Percentiles rank a stretch among this genome's conserved stretches.
Evolutionary conservation across 768 basidiomycete genomes (phyloP).

Genomic region (Mycena metata): DNA sequence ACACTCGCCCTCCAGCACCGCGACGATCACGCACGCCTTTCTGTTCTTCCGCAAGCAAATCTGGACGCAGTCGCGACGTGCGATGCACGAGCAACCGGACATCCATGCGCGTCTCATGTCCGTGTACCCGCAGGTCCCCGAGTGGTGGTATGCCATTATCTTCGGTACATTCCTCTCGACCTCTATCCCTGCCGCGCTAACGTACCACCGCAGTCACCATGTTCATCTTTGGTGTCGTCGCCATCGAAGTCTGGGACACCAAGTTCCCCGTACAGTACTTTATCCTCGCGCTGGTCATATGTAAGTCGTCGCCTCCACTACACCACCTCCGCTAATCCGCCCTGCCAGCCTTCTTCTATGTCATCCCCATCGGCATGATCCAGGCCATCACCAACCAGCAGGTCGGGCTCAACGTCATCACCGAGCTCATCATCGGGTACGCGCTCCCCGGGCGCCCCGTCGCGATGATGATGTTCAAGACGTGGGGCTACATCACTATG

Average conservation of each 20-base stretch:
- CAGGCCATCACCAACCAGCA: constrained; percentile 86
- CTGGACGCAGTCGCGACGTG: constrained; percentile 75
- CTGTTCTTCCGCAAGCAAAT: constrained; percentile 88
- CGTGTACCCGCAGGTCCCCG: constrained; percentile 71
- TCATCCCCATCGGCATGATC: constrained; percentile 78
- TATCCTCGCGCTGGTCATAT: constrained; percentile 76
- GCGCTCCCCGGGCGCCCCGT: constrained; percentile 80
- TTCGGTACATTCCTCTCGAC: no score
- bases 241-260: no score
- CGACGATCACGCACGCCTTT: constrained; percentile 78
- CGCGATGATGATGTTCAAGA: constrained; percentile 89
- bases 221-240: no score
- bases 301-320: constrained; percentile 49
- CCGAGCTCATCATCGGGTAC: constrained; percentile 87
- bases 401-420: constrained; percentile 80
- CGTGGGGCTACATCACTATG: constrained; percentile 81
- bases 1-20: constrained; percentile 52
- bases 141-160: no score
- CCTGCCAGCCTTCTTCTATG: constrained; percentile 69
- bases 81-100: constrained; percentile 86
- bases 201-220: no score
- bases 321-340: background rate
- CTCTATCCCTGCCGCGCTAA: no score
- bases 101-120: constrained; percentile 89
- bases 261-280: constrained; percentile 67